phyloP scores from a whole-genome alignment of 2,329 filamentous ascomycete species.

The Acrocalymma vagum region DNA sequence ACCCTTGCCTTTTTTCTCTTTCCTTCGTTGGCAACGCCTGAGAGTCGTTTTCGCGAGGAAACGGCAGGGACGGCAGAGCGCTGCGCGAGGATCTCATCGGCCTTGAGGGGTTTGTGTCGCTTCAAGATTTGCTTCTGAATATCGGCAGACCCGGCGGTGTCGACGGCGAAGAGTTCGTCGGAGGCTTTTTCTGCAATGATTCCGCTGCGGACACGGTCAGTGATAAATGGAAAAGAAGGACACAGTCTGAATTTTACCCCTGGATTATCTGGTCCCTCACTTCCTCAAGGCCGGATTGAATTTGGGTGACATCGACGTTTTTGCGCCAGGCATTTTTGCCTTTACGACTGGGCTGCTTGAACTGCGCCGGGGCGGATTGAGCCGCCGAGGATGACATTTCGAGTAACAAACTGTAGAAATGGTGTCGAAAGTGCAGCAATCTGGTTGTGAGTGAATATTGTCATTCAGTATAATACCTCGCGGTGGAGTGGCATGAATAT shows the following conservation, averaged over 20 bases:
- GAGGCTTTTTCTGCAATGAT: constrained; percentile 84
- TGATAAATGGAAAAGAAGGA: neutral
- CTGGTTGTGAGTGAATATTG: too few relatives aligned
- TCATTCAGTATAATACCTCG: too few relatives aligned
- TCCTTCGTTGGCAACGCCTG: constrained; percentile 73
- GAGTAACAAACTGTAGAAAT: too few relatives aligned
- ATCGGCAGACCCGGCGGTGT: constrained; percentile 74
- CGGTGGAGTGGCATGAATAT: too few relatives aligned
- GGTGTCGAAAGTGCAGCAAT: too few relatives aligned
- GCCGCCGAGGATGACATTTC: too few relatives aligned
- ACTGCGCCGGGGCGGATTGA: constrained; percentile 76
- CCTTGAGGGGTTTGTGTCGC: constrained; percentile 80
- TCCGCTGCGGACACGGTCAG: constrained; percentile 65
- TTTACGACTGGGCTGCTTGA: constrained; percentile 90
- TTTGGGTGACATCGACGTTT: constrained; percentile 91
- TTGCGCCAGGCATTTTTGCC: constrained; percentile 99
- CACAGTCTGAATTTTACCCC: constrained; percentile 67
- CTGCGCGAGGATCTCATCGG: constrained; percentile 88
- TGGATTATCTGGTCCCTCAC: constrained; percentile 89
- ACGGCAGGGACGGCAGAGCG: constrained; percentile 85
- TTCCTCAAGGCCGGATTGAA: constrained; percentile 82
- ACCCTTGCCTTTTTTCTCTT: constrained; percentile 82
- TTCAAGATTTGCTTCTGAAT: constrained; percentile 73
- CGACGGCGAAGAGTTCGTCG: constrained; percentile 84
- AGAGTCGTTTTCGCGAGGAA: constrained; percentile 77